Evolutionary conservation across 208 protist species (phyloP), one percentile per base, ranked within the genome.

Genomic region (Leishmania arabica): DNA sequence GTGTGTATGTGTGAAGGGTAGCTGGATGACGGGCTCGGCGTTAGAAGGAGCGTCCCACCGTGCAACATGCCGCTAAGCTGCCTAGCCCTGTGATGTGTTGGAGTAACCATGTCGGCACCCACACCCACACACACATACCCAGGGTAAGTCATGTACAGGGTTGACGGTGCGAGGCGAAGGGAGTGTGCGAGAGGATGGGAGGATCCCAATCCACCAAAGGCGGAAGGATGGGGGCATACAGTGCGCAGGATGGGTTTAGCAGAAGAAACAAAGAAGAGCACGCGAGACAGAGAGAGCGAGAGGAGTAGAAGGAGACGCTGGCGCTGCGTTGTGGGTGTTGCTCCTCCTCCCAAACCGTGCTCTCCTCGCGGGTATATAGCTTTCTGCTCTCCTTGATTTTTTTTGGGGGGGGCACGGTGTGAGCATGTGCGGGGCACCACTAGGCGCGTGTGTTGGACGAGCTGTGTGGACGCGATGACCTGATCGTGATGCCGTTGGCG

Each of bases 401-500:
- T 5, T 34, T 15, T 27, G n/a, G n/a, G 31, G 13, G 17, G 17
- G 17, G 31, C 31, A 7, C 17, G 51, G 51, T 19, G 51, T 54
- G 51, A 0, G 51, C 51, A 6, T 54, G 51, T 54, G 15, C 1
- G 51, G 15, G 11, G 17, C 15, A 15, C 51, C 8, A 19, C 19
- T 1, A n/a, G 7, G 58, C 27, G n/a, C n/a, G 27, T 31, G 8
- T 9, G 56, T 9, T 62, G n/a, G 27, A 6, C 2, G n/a, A 27
- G 27, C 27, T 31, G 37, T 71, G 40, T 47, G 40, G 2, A 17
- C 31, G 27, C 31, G 27, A 68, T 21, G 0, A 34, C 17, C 15
- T 56, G 31, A 85, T 69, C 1, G 77, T 66, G 56, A 93, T 53
- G 95, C 94, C 80, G 95, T 72, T 77, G 88, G 95, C 58, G 78